Conservation (phyloP, 148 eudicot species). For the Spergularia marina region DNA sequence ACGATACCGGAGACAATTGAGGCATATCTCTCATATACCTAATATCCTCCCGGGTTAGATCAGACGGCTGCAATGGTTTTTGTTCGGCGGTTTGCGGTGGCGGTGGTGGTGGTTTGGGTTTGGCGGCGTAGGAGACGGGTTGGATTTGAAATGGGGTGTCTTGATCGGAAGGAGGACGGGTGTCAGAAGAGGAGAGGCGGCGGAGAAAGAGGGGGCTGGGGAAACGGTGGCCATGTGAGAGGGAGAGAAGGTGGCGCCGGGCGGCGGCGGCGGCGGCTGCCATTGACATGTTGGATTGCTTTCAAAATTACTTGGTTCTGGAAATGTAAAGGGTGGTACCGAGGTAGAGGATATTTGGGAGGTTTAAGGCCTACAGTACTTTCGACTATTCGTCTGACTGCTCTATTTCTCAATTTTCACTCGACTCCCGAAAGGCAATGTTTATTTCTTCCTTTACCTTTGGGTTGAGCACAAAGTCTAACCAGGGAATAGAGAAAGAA, state of each 20-base stretch:
- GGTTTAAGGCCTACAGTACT: background rate
- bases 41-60: conserved; percentile 60
- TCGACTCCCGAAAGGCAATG: too few species aligned
- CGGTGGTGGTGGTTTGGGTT: conserved; percentile 36
- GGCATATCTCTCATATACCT: conserved; percentile 62
- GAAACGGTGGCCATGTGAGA: conserved; percentile 41
- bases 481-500: too few species aligned
- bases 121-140: conserved; percentile 54
- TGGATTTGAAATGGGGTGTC: conserved; percentile 25
- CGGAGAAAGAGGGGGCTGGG: conserved; percentile 9
- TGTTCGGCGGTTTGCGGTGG: background rate
- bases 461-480: too few species aligned
- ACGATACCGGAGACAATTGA: conserved; percentile 38
- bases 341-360: background rate
- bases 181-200: conserved; percentile 16
- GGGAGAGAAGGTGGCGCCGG: conserved; percentile 40
- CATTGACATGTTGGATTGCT: conserved; percentile 11
- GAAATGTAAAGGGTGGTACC: background rate
- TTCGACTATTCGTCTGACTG: too few species aligned
- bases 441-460: too few species aligned
- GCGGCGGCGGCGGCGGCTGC: conserved; percentile 50
- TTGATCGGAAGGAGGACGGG: background rate
- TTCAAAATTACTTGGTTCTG: background rate
- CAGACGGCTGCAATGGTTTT: background rate
- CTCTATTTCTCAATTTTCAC: too few species aligned